Base-by-base conservation (phyloP, 768 basidiomycete genomes). In the Hygrophorus russula region DNA sequence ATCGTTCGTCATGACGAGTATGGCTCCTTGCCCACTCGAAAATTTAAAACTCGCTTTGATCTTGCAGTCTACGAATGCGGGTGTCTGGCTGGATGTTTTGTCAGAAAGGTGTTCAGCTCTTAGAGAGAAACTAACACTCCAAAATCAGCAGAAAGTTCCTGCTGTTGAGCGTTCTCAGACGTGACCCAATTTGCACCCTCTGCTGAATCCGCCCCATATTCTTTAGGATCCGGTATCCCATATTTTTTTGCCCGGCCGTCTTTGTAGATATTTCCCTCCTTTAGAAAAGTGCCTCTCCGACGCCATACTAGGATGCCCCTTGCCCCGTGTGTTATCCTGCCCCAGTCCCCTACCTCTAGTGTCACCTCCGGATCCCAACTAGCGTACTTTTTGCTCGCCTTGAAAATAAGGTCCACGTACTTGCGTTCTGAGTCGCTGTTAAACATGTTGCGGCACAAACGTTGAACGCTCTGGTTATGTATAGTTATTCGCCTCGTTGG, bases 341-440 rank as follows among this genome's bases (percentile, higher is more conserved):
- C 61, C 42, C 53, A 61, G 52, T 64, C 62, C 1, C 61, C 62
- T 10, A 56, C 55, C 24, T 54, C 46, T 17, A 61, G 38, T 3
- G 42, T 37, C 6, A 60, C 49, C 41, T 63, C 60, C 12, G 60
- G 62, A 41, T 63, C 62, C 60, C 59, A 62, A 36, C 46, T 56
- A 18, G 57, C 51, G 39, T 60, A 62, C 36, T 62, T 62, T 17
- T 46, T 46, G 33, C 55, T 53, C 10, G 57, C 53, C 18, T 48
- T 49, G 45, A 54, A 59, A 41, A 63, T 44, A 19, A 63, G 60
- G 38, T 59, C 57, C 20, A 55, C 50, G 52, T 58, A 63, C 18
- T 51, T 30, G 10, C 55, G 53, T 44, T 61, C n/a, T n/a, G n/a
- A n/a, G n/a, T n/a, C 56, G 46, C 45, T 46, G 46, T 50, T 43